These are phyloP conservation scores for Orychophragmus violaceus DNA, from an alignment of 345 rosid species.

Conservation along the genomic window DNA sequence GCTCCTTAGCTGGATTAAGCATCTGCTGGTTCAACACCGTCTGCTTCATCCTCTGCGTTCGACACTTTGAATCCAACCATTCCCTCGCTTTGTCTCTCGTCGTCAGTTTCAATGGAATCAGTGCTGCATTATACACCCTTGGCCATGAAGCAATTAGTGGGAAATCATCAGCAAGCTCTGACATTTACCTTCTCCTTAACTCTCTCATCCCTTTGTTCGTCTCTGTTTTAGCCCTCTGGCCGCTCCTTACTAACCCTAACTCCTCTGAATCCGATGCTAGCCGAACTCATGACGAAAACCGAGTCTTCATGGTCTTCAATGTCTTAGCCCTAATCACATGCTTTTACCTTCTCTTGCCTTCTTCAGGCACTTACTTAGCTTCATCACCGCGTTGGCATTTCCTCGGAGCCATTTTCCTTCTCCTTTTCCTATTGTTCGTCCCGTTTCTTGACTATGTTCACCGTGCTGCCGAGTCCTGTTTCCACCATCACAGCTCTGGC, in stretches of 20 bases:
- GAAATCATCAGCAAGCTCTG: slow-evolving; percentile 20
- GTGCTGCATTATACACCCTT: slow-evolving; percentile 66
- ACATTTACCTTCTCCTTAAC: slow-evolving; percentile 57
- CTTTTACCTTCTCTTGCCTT: slow-evolving; percentile 59
- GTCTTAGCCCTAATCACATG: slow-evolving; percentile 59
- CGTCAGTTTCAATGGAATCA: slow-evolving; percentile 68
- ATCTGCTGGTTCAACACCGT: slow-evolving; percentile 94
- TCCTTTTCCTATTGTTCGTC: slow-evolving; percentile 49
- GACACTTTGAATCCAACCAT: slow-evolving; percentile 50
- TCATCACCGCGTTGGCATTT: slow-evolving; percentile 48
- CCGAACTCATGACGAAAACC: slow-evolving; percentile 31
- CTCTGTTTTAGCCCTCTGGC: slow-evolving; percentile 47
- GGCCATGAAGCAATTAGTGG: slow-evolving; percentile 49
- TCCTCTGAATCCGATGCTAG: slow-evolving; percentile 14
- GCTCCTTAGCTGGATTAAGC: slow-evolving; percentile 72
- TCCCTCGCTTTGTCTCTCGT: slow-evolving; percentile 69
- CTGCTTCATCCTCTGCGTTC: slow-evolving; percentile 65
- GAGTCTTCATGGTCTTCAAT: slow-evolving; percentile 45
- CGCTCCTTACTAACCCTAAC: slow-evolving; percentile 39
- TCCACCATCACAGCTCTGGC: slow-evolving; percentile 39
- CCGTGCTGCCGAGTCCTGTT: slow-evolving; percentile 35
- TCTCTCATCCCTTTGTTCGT: slow-evolving; percentile 49
- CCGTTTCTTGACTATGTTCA: slow-evolving; percentile 41
- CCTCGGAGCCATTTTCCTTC: slow-evolving; percentile 47
- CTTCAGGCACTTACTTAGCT: slow-evolving; percentile 36